Base-by-base conservation (phyloP, 768 basidiomycete genomes). In the Candolleomyces eurysporus region DNA sequence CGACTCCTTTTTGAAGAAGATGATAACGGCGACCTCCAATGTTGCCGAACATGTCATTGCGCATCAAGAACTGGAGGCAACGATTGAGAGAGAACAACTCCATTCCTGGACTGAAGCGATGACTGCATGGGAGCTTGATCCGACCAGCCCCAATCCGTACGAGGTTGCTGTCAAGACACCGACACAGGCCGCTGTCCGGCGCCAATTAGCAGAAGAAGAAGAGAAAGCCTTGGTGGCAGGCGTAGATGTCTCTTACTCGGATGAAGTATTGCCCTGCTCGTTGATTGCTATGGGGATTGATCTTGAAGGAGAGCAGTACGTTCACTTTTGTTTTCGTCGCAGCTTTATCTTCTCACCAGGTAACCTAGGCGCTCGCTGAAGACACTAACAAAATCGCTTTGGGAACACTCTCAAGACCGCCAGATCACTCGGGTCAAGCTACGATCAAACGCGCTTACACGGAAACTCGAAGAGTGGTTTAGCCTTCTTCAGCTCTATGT, bases 291-390 rank as follows among this genome's bases (percentile, higher is more conserved):
- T 31, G 13, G 68, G 70, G 5, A 22, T 71, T 3, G 64, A 67
- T 16, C 22, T 72, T 1, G 71, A 70, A 54, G 60, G 57, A 1
- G 60, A 68, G 45, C 65, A 69, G 68, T 70, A 40, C 17, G 65
- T 63, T 21, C 36, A 19, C 46, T 26, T 56, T n/a, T 32, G 31
- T 52, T 19, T 58, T 17, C 22, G 5, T 13, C 3, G 17, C 14
- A 14, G n/a, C n/a, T n/a, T n/a, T n/a, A 5, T 36, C n/a, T 3
- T 32, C 52, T 14, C 30, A 32, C 14, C 4, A 14, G 14, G 5
- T 9, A 4, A 14, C n/a, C 13, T 14, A 53, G 52, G 30, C 52
- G 52, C n/a, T 10, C 52, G 2, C 13, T 53, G 30, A 31, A 36
- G 52, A 26, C 13, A 10, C 52, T 32, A 5, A 31, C 19, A 13